A percentile compares a stretch with the other conserved stretches of the same genome.
Evolutionary conservation across 768 basidiomycete species (phyloP).

Genomic region (Amyloporia xantha): DNA sequence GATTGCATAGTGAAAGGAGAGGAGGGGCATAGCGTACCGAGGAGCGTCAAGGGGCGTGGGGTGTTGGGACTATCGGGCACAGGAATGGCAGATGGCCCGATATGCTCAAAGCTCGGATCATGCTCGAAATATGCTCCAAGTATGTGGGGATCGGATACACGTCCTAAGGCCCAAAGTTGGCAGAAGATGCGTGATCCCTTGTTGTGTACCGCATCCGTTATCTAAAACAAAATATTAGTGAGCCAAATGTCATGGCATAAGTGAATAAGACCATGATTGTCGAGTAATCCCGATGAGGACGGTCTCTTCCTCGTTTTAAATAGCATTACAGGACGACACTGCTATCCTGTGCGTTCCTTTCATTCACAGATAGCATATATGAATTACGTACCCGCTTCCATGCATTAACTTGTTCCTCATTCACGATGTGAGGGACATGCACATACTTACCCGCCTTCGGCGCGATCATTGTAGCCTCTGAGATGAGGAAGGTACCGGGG

Average conservation of each 20-base stretch:
- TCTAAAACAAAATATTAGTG: constrained; percentile 21
- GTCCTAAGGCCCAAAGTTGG: constrained; percentile 55
- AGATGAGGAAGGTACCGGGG: constrained; percentile 49
- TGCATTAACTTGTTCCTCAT: constrained; percentile 41
- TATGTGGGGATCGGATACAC: no score
- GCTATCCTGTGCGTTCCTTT: no score
- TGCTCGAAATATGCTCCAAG: no score
- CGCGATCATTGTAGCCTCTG: constrained; percentile 52
- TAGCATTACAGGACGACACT: no score
- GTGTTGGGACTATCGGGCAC: no score
- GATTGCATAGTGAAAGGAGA: no score
- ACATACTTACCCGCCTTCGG: constrained; percentile 40
- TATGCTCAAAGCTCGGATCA: no score
- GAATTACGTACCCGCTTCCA: constrained; percentile 43
- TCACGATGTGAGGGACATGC: constrained; percentile 60
- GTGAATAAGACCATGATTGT: no score
- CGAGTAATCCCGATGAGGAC: no score
- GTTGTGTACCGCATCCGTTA: constrained; percentile 51
- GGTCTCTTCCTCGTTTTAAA: no score
- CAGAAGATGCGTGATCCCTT: constrained; percentile 44
- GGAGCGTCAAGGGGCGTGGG: background rate
- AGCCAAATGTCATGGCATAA: no score
- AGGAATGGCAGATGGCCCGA: no score
- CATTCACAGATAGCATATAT: background rate
- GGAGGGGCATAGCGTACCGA: background rate